A percentile compares a stretch with the other conserved stretches of the same genome.
phyloP scores from a whole-genome alignment of 352 stramenopile genomes.

The Globisporangium rhizosaccharum region DNA sequence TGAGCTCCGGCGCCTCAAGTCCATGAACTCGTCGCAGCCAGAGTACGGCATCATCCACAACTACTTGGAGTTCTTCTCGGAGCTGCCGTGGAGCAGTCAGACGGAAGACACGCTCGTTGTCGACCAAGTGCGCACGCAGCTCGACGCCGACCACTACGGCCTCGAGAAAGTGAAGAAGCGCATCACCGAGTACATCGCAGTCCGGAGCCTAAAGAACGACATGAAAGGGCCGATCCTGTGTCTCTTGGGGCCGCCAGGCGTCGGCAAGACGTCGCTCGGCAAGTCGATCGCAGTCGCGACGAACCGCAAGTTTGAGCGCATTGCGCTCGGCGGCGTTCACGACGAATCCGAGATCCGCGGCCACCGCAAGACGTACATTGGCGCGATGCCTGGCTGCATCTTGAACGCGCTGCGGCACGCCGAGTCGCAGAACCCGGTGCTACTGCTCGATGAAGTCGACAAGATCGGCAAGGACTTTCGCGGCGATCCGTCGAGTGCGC shows the following conservation, averaged over 20 bases:
- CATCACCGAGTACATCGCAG: conserved; percentile 84
- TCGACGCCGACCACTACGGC: conserved; percentile 78
- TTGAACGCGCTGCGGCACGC: conserved; percentile 70
- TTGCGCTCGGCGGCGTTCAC: conserved; percentile 73
- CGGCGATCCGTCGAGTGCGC: conserved; percentile 54
- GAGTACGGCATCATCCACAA: conserved; percentile 79
- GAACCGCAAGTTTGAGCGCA: conserved; percentile 67
- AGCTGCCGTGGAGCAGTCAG: conserved; percentile 57
- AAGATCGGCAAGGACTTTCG: conserved; percentile 77
- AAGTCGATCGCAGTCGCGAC: conserved; percentile 75
- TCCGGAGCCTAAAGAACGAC: conserved; percentile 71
- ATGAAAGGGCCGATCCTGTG: conserved; percentile 88
- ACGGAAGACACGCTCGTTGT: conserved; percentile 57
- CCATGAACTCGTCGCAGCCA: conserved; percentile 68
- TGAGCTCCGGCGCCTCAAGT: conserved; percentile 63
- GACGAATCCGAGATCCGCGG: conserved; percentile 84
- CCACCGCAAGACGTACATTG: conserved; percentile 86
- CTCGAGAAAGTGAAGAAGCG: conserved; percentile 83
- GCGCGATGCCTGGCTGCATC: conserved; percentile 83
- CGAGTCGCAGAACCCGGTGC: conserved; percentile 69
- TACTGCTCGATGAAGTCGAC: conserved; percentile 87
- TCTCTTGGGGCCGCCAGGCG: conserved; percentile 77
- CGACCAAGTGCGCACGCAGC: conserved; percentile 45
- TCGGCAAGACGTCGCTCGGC: conserved; percentile 81
- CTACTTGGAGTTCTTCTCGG: conserved; percentile 77